phyloP scores from a whole-genome alignment of 1,284 basidiomycete species.

The Sanghuangporus sanghuang region DNA sequence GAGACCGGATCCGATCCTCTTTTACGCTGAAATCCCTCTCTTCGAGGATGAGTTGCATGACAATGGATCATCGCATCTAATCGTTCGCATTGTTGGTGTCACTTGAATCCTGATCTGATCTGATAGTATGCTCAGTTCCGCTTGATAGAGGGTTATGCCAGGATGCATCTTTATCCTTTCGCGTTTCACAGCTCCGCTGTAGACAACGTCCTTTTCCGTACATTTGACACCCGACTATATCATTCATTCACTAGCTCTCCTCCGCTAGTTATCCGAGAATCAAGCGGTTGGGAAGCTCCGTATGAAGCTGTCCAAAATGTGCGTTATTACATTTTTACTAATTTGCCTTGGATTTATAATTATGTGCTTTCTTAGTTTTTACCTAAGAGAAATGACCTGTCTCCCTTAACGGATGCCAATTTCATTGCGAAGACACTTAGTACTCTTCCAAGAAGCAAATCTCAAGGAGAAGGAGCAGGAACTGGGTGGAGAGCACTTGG shows the following conservation, averaged over 20 bases:
- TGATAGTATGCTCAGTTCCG: slow-evolving; percentile 7
- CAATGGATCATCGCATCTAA: slow-evolving; percentile 79
- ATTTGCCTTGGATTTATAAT: neutral
- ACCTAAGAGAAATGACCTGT: slow-evolving; percentile 79
- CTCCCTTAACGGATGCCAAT: slow-evolving; percentile 83
- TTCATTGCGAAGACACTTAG: slow-evolving; percentile 80
- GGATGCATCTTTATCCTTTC: slow-evolving; percentile 90
- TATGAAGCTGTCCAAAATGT: slow-evolving; percentile 82
- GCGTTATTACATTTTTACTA: slow-evolving; percentile 23
- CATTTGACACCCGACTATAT: slow-evolving; percentile 88
- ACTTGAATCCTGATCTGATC: neutral
- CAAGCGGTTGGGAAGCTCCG: slow-evolving; percentile 84
- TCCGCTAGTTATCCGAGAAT: slow-evolving; percentile 73
- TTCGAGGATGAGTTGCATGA: slow-evolving; percentile 96
- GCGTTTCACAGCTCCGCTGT: slow-evolving; percentile 92
- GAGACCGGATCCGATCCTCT: slow-evolving; percentile 90
- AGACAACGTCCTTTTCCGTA: slow-evolving; percentile 91
- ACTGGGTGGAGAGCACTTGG: slow-evolving; percentile 80
- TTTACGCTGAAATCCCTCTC: slow-evolving; percentile 88
- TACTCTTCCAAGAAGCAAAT: slow-evolving; percentile 52
- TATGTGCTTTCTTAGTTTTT: slow-evolving; percentile 47
- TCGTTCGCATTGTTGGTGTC: slow-evolving; percentile 77
- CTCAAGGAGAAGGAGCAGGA: slow-evolving; percentile 56
- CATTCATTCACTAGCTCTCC: slow-evolving; percentile 68
- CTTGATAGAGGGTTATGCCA: slow-evolving; percentile 88